Evolutionary conservation across 805 yeast genomes (phyloP), one percentile per base, ranked within the genome.

Genomic region (Ogataea henricii): DNA sequence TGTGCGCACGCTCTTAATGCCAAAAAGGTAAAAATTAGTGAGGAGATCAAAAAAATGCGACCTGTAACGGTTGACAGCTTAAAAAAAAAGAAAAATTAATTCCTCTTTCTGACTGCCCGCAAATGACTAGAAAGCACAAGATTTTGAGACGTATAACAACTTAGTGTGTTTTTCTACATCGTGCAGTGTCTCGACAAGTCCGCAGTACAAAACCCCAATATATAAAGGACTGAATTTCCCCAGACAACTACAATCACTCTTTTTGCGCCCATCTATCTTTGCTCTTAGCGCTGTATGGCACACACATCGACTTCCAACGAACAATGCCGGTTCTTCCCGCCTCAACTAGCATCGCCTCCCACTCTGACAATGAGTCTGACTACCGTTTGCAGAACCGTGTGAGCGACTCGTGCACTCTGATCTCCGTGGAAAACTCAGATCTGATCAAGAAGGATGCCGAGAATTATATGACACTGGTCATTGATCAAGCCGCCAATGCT

Each of bases 381-480:
- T 18, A 14, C 10, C 13, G 10, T 26, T 13, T 30, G 34, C n/a
- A 16, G 16, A 49, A 49, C 14, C 40, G 44, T 10, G 33, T 34
- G 18, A 49, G 53, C 42, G 49, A 49, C 17, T 12, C 40, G 4
- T 43, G 47, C 9, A 49, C 53, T 10, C 32, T 49, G 43, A 45
- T 48, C 8, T 45, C 46, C 2, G 18, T 33, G 14, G 25, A 35
- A 12, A 44, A 37, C 12, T 6, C 41, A 13, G 25, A 5, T 4
- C 20, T 18, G 8, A 13, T 1, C 21, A 21, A 33, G 13, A 34
- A 32, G 27, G 50, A 37, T 18, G 20, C 25, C 12, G 52, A 43
- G 13, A 43, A 42, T 26, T 30, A 38, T 33, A 12, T 34, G 10
- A 34, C n/a, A 4, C n/a, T 18, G 5, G 5, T 12, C 23, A n/a